A percentile compares a stretch with the other conserved stretches of the same genome.
Evolutionary conservation across 495 filamentous ascomycete genomes (phyloP).

Genomic region (Hypoxylon subgilvum): DNA sequence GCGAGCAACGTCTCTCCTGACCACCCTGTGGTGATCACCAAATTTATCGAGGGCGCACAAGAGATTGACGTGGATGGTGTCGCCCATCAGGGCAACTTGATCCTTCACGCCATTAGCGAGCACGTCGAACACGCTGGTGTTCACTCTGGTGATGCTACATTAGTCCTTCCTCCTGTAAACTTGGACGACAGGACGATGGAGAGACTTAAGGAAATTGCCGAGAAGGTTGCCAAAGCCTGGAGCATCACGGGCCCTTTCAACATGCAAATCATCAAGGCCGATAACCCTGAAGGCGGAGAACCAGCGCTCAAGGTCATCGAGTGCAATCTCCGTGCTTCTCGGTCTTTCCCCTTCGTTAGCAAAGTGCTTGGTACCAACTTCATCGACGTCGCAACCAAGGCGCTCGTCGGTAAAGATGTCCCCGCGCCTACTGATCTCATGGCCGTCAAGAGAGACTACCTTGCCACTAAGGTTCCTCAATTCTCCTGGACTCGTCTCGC

Average conservation of each 20-base stretch:
- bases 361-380: constrained; percentile 98
- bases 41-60: constrained; percentile 97
- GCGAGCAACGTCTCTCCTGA: constrained; percentile 92
- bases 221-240: constrained; percentile 97
- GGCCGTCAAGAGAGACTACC: constrained; percentile 83
- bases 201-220: constrained; percentile 89
- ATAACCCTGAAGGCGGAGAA: constrained; percentile 70
- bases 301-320: constrained; percentile 92
- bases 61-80: constrained; percentile 99
- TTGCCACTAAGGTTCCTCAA: constrained; percentile 96
- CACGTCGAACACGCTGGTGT: constrained; percentile 98
- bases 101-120: constrained; percentile 93
- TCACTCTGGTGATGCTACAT: constrained; percentile 95
- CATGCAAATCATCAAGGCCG: constrained; percentile 99
- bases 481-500: constrained; percentile 99
- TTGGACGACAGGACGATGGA: constrained; percentile 77
- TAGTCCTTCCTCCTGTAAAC: constrained; percentile 86
- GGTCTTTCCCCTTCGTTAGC: constrained; percentile 96
- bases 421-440: constrained; percentile 89
- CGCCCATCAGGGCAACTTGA: constrained; percentile 81
- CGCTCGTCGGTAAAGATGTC: constrained; percentile 83
- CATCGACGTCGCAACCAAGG: constrained; percentile 94
- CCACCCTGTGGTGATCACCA: constrained; percentile 97
- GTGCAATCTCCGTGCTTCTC: constrained; percentile 96
- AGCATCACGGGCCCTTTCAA: constrained; percentile 97